phyloP scores from a whole-genome alignment of 106 monocot species.

The Dactylorhiza incarnata region DNA sequence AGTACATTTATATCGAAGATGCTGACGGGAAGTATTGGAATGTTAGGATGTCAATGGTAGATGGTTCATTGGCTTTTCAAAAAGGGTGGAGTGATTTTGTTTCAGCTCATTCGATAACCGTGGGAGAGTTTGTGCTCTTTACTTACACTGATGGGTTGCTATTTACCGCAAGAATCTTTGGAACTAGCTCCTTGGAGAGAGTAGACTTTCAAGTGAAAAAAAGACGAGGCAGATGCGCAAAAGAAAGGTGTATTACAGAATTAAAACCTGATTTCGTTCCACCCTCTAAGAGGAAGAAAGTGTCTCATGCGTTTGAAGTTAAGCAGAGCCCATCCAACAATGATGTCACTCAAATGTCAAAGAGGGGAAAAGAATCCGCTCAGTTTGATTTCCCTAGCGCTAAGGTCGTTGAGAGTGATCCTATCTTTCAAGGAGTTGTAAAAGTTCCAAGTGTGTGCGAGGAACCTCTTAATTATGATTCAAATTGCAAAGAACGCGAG shows the following conservation, averaged over 20 bases:
- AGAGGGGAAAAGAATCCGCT: background rate
- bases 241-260: background rate
- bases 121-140: conserved; percentile 30
- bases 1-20: conserved; percentile 22
- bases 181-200: conserved; percentile 22
- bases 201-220: conserved; percentile 1
- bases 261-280: background rate
- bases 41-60: conserved; percentile 7
- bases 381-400: background rate
- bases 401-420: conserved; percentile 1
- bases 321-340: background rate
- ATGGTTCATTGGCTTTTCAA: conserved; percentile 30
- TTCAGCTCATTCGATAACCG: conserved; percentile 18
- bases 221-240: background rate
- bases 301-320: conserved; percentile 2
- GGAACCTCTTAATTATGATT: background rate
- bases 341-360: background rate
- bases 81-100: conserved; percentile 37
- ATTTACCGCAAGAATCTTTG: conserved; percentile 24
- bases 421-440: background rate
- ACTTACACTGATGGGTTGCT: conserved; percentile 5
- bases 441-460: background rate
- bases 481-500: background rate
- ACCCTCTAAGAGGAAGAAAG: background rate
- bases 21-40: conserved; percentile 12